Evolutionary conservation across 768 basidiomycete species (phyloP), one percentile per base, ranked within the genome.

Genomic region (Lactarius pseudohatsudake): DNA sequence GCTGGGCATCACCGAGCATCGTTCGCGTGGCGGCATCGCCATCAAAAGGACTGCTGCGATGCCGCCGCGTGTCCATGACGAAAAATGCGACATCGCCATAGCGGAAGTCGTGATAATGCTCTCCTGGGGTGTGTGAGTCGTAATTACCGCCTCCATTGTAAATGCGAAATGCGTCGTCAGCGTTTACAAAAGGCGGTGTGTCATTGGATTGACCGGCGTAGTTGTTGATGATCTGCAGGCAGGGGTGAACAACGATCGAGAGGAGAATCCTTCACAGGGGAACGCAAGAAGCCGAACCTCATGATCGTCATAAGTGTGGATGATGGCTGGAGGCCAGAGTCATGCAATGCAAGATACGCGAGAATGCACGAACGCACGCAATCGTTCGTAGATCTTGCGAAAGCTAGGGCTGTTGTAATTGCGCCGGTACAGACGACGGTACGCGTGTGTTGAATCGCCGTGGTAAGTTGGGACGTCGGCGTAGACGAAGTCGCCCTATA

Each of bases 21-120:
- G 86, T 89, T 41, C 72, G 75, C 47, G 79, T 81, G 30, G 74
- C 74, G 9, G 76, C 74, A 28, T 80, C 81, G 0, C 75, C 74
- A 0, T 74, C 74, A n/a, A 72, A 72, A 16, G 79, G 75, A 56
- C 77, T 72, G 4, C 82, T 81, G 26, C 88, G 82, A 72, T 88
- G 82, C 7, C 82, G 79, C 20, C 89, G 80, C 1, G 88, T 89
- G 76, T 92, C 90, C 78, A 88, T 77, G n/a, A 91, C 88, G 77
- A 91, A 92, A 75, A 89, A 91, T 0, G 88, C 87, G 9, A 80
- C 78, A 71, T 92, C 90, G 0, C 85, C 89, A 69, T 87, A 83
- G 40, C 79, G 79, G 75, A 89, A 89, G 61, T 83, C 81, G 71
- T 81, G 89, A 72, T 87, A 88, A 67, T 84, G 77, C 59, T 80